Percentiles rank a stretch among this genome's conserved stretches.
These are phyloP conservation scores for Toxicodendron radicans DNA, from an alignment of 345 rosid species.

Conservation along the genomic window DNA sequence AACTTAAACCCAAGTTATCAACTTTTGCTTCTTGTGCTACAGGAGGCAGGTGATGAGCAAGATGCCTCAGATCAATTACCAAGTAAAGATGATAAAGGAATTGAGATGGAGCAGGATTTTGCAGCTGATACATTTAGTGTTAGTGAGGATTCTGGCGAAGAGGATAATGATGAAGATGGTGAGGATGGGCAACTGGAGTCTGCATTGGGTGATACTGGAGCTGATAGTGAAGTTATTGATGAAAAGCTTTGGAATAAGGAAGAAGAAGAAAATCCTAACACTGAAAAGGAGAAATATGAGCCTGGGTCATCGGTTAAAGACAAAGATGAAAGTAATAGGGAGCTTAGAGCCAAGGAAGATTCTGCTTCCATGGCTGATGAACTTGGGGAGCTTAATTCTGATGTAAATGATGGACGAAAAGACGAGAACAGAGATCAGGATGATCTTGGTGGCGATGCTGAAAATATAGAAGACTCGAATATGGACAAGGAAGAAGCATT, in stretches of 20 bases:
- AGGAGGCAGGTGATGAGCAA: conserved; percentile 67
- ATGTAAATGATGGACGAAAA: conserved; percentile 42
- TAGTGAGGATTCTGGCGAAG: conserved; percentile 72
- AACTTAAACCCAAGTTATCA: neutral
- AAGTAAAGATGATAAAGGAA: conserved; percentile 68
- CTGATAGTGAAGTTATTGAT: conserved; percentile 62
- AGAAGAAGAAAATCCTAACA: conserved; percentile 53
- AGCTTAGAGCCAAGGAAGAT: conserved; percentile 87
- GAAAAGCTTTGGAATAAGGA: conserved; percentile 73
- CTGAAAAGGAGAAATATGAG: conserved; percentile 69
- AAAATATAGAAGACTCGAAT: conserved; percentile 51
- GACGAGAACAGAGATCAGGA: conserved; percentile 49
- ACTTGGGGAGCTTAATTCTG: conserved; percentile 41
- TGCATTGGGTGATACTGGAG: conserved; percentile 76
- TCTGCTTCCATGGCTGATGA: conserved; percentile 39
- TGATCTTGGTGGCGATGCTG: conserved; percentile 45
- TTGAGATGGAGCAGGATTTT: conserved; percentile 89
- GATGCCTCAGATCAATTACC: conserved; percentile 55
- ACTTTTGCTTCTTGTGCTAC: conserved; percentile 16
- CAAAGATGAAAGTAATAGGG: conserved; percentile 51
- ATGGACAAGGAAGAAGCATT: conserved; percentile 65
- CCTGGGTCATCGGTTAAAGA: conserved; percentile 71
- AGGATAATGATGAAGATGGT: conserved; percentile 52
- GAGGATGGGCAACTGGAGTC: conserved; percentile 74
- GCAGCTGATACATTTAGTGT: conserved; percentile 67